These are phyloP conservation scores for Thalassiosira sp. DNA, from an alignment of 352 stramenopile genomes.

Conservation along the genomic window DNA sequence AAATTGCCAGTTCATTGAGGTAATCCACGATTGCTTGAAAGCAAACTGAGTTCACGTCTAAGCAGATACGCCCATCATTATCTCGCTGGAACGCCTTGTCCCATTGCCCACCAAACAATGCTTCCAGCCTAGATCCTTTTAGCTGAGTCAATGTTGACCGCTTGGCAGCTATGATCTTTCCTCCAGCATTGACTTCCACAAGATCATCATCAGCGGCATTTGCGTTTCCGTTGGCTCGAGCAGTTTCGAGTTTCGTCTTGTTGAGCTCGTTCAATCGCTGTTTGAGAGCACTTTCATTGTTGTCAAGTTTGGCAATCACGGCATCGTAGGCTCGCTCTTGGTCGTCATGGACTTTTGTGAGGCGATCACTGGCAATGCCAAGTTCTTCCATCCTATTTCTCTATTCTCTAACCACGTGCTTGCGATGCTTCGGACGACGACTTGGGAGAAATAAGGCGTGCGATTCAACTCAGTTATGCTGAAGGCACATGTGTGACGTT, in stretches of 20 bases:
- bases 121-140: slow-evolving; percentile 7
- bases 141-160: slow-evolving; percentile 7
- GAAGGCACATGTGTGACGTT: no score
- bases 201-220: background rate
- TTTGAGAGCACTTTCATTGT: slow-evolving; percentile 12
- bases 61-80: slow-evolving; percentile 13
- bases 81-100: slow-evolving; percentile 18
- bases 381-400: slow-evolving; percentile 10
- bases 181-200: slow-evolving; percentile 22
- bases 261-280: slow-evolving; percentile 4
- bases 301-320: background rate
- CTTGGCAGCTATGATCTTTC: slow-evolving; percentile 12
- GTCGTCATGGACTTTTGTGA: background rate
- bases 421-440: no score
- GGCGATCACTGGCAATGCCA: background rate
- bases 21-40: slow-evolving; percentile 17
- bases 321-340: background rate
- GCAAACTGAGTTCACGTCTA: slow-evolving; percentile 10
- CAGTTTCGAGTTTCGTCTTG: background rate
- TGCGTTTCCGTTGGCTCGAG: background rate
- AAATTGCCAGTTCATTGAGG: slow-evolving; percentile 8
- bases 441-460: no score
- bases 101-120: slow-evolving; percentile 21
- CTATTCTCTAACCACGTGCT: no score
- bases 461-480: no score